These are phyloP conservation scores for Adiantum capillusveneris DNA, from an alignment of 75 land plant species.

Conservation along the genomic window DNA sequence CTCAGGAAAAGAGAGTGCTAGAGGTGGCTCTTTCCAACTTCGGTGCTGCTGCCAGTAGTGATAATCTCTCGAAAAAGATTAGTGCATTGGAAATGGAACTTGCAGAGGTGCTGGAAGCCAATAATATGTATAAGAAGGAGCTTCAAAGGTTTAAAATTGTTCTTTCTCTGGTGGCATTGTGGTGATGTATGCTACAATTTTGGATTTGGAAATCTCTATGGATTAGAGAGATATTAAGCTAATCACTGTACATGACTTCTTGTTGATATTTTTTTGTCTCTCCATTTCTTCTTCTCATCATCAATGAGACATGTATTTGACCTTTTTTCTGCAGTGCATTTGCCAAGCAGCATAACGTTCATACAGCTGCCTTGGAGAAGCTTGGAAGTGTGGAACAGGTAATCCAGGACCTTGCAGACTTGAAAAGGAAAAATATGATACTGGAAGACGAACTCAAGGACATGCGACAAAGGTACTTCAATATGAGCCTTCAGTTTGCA, in stretches of 20 bases:
- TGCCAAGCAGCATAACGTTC: constrained; percentile 30
- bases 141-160: constrained; percentile 38
- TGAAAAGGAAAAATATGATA: constrained; percentile 37
- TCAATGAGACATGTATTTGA: too few species aligned
- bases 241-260: too few species aligned
- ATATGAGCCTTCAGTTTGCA: constrained; percentile 86
- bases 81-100: constrained; percentile 51
- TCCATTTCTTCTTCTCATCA: too few species aligned
- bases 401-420: constrained; percentile 30
- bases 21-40: constrained; percentile 1
- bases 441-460: constrained; percentile 71
- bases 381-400: constrained; percentile 27
- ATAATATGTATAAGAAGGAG: constrained; percentile 42
- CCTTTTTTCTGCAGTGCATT: constrained; percentile 27
- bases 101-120: constrained; percentile 63
- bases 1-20: constrained; percentile 13
- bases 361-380: constrained; percentile 26
- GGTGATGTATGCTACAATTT: too few species aligned
- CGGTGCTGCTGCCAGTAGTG: constrained; percentile 3
- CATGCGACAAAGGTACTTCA: constrained; percentile 59
- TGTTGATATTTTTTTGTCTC: too few species aligned
- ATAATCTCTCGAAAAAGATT: constrained; percentile 22
- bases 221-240: too few species aligned
- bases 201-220: too few species aligned
- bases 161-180: too few species aligned